These are phyloP conservation scores for Cucumis cinereus DNA, from an alignment of 306 rosid species.

Conservation along the genomic window DNA sequence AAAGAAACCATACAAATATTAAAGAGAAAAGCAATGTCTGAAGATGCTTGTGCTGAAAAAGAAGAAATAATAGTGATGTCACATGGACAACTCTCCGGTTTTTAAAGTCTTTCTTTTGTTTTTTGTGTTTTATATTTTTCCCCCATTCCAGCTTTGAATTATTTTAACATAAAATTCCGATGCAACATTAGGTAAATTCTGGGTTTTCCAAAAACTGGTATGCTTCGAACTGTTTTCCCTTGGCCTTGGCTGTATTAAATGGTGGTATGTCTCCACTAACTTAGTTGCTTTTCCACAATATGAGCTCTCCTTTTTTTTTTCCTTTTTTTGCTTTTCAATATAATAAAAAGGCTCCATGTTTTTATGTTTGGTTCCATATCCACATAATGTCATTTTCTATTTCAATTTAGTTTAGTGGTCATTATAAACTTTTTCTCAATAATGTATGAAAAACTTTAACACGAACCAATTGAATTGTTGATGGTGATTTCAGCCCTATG, in stretches of 20 bases:
- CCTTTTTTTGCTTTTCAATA: background rate
- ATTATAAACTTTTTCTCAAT: background rate
- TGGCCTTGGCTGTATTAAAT: conserved; percentile 4
- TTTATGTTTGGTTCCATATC: background rate
- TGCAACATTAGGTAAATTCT: conserved; percentile 4
- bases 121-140: background rate
- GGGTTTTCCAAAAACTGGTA: conserved; percentile 5
- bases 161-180: background rate
- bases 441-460: background rate
- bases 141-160: background rate
- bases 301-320: background rate
- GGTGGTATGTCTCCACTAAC: conserved; percentile 7
- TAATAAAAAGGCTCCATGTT: background rate
- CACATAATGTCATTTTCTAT: background rate
- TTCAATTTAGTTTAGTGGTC: background rate
- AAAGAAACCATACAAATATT: background rate
- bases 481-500: background rate
- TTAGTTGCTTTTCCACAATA: background rate
- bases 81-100: background rate
- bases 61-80: background rate
- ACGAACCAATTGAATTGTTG: background rate
- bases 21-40: background rate
- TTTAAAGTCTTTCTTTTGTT: background rate
- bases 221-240: background rate
- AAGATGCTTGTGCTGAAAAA: conserved; percentile 1